Base-by-base conservation (phyloP, 2,329 filamentous ascomycete genomes). In the Aureobasidium sp. region DNA sequence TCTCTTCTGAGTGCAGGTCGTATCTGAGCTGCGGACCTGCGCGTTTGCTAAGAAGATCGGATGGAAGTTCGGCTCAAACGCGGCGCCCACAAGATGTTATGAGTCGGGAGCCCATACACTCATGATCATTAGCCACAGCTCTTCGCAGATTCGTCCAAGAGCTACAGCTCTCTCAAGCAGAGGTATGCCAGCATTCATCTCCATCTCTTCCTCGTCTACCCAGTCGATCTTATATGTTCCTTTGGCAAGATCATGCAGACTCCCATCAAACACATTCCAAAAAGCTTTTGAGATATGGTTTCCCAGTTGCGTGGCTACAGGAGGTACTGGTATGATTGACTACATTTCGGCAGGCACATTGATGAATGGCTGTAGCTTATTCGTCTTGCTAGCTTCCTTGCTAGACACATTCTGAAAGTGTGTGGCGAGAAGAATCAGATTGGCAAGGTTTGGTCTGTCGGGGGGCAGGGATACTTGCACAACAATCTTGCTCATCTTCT, bases 141-240 rank as follows among this genome's bases (percentile, higher is more conserved):
- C 51, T 13, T 55, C 51, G 15, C 36, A 41, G 7, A 55, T 42
- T 3, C 51, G 20, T 9, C 51, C 51, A 10, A 55, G 26, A 17
- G 51, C 36, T n/a, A 55, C 51, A 12, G 51, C 15, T 55, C 51
- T 41, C 26, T 39, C 51, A 10, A 55, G 51, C 2, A 55, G 23
- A n/a, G 51, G 51, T 10, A 32, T 23, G 32, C 51, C 36, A 20
- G 2, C 13, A 17, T 42, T 55, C 51, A 55, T 42, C 15, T 55
- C 51, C 51, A 55, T 55, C 36, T 55, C 51, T 20, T 55, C 51
- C 15, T 55, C 51, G 29, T 55, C 51, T 2, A n/a, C 20, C 51
- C 51, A n/a, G 15, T 41, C 51, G 4, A 55, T 55, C 36, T 42
- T 42, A 17, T 55, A 41, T 5, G 23, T 32, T 5, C 51, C 51